Conservation (phyloP, 139 green algal genomes). For the Picochlorum costavermella region DNA sequence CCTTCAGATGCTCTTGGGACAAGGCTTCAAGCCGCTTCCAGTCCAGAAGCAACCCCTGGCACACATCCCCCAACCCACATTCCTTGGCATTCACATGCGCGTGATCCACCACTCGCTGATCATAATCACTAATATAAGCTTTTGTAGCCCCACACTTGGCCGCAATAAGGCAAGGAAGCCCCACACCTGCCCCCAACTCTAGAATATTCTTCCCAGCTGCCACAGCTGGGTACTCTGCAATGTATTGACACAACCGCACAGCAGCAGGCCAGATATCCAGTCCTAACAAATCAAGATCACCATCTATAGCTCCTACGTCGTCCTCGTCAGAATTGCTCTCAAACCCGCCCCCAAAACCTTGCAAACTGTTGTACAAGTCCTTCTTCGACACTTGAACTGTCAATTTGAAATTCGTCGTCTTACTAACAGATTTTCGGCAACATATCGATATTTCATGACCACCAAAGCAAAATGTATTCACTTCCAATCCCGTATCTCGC, state of each 20-base stretch:
- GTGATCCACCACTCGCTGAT: conserved; percentile 3
- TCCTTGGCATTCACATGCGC: neutral
- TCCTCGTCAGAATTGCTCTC: neutral
- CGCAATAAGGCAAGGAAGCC: conserved; percentile 2
- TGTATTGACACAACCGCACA: conserved; percentile 3
- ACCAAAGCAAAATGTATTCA: neutral
- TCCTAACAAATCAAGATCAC: conserved; percentile 9
- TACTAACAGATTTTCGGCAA: neutral
- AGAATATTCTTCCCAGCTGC: neutral
- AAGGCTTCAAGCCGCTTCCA: neutral
- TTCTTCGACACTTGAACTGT: conserved; percentile 1
- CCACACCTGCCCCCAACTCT: conserved; percentile 10
- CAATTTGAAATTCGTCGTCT: conserved; percentile 10
- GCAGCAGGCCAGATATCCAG: conserved; percentile 12
- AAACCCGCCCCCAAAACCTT: conserved; percentile 9
- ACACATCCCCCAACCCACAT: neutral
- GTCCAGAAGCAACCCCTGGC: neutral
- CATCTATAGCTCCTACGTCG: neutral
- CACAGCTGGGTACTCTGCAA: neutral
- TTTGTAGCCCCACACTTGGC: neutral
- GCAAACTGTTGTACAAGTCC: neutral
- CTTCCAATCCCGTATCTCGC: neutral
- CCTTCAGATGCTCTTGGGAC: neutral
- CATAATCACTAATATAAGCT: conserved; percentile 13
- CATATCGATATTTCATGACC: neutral